Conservation (phyloP, 768 basidiomycete genomes). For the Fomitopsis pulvina region DNA sequence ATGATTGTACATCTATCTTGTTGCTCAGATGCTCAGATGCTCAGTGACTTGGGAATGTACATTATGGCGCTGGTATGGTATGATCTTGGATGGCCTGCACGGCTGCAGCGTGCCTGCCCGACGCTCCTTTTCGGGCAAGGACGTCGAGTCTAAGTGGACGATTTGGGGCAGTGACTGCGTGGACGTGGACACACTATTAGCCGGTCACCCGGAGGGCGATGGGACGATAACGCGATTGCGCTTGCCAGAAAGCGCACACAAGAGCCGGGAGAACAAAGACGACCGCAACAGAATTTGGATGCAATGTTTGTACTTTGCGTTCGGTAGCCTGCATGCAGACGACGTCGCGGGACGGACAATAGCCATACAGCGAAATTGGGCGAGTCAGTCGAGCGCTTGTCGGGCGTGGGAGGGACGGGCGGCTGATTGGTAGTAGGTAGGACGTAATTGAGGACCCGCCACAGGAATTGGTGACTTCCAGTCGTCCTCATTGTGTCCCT, state of each 20-base stretch:
- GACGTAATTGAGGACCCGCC: constrained; percentile 22
- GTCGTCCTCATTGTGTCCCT: constrained; percentile 22
- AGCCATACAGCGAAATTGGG: background rate
- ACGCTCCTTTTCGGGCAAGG: background rate
- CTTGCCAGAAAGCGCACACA: background rate
- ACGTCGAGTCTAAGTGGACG: background rate
- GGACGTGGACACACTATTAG: background rate
- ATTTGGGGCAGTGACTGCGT: background rate
- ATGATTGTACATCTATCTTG: background rate
- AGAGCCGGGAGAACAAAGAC: background rate
- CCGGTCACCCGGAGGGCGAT: background rate
- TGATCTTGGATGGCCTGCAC: background rate
- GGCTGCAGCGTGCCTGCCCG: background rate
- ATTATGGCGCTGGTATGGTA: no score
- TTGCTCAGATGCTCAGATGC: background rate
- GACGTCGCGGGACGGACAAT: constrained; percentile 2
- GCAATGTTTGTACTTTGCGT: background rate
- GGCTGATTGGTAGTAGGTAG: constrained; percentile 10
- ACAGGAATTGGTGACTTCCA: constrained; percentile 18
- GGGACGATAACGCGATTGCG: background rate
- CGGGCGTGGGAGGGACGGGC: constrained; percentile 11
- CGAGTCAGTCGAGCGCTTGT: constrained; percentile 8
- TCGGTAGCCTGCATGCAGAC: background rate
- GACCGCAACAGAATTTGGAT: background rate
- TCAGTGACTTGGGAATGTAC: no score